Base-by-base conservation (phyloP, 2,329 filamentous ascomycete species). In the Fusarium succisae region DNA sequence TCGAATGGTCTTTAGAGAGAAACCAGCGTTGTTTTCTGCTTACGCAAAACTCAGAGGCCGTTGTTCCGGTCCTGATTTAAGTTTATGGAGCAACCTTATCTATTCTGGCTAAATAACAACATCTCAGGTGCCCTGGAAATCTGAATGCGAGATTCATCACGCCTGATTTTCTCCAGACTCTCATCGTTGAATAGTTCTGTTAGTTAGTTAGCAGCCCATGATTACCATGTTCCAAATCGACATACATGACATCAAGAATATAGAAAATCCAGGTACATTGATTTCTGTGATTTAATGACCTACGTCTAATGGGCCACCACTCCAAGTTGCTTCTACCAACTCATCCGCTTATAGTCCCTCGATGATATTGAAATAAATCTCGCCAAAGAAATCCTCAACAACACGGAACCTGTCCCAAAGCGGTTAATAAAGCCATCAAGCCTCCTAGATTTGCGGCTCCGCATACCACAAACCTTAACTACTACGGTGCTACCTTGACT, bases 401-500 rank as follows among this genome's bases (percentile, higher is more conserved):
- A 53, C 37, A 53, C 45, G 50, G n/a, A 35, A 26, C 13, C 14
- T 45, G 38, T 38, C 48, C 55, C 17, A 53, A 28, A 47, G 55
- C 28, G 37, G 55, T 32, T 14, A 47, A 35, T 26, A 65, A 53
- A 39, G 14, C 26, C 44, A 60, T 35, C 44, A 26, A 51, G n/a
- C 9, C 32, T 28, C 55, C 26, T 57, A 32, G 38, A 2, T 39
- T 58, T 56, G 28, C 56, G 64, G 64, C 44, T 30, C 53, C 62
- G 28, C 44, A 51, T 24, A 26, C 41, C 32, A 44, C n/a, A 37
- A 64, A 54, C 39, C n/a, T 20, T 17, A 48, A 59, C 37, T 59
- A 59, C 37, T 55, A 47, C 50, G 48, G 26, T 69, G 67, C n/a
- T 69, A 57, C 57, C 12, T 37, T 2, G 58, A 48, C 20, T 65